Evolutionary conservation across 768 basidiomycete genomes (phyloP).

Genomic region (Boletus reticuloceps): DNA sequence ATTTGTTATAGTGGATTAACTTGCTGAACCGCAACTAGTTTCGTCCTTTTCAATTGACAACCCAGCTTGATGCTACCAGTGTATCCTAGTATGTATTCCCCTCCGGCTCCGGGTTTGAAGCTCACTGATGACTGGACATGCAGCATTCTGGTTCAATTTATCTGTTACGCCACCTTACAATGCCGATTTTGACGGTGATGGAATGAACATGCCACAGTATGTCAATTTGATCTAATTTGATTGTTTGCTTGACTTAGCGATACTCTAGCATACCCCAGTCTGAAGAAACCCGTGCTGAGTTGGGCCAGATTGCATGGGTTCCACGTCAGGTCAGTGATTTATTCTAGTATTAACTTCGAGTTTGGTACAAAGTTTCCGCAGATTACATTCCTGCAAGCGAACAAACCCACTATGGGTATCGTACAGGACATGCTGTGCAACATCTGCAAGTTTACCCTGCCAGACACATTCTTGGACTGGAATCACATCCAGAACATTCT

Average conservation of each 20-base stretch:
- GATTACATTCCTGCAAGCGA: constrained; percentile 99
- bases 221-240: constrained; percentile 32
- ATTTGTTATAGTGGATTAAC: constrained; percentile 22
- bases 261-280: constrained; percentile 84
- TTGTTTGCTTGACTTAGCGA: constrained; percentile 5
- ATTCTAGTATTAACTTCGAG: neutral
- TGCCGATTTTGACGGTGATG: constrained; percentile 99
- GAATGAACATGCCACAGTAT: constrained; percentile 99
- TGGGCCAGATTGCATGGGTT: constrained; percentile 99
- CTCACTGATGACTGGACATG: constrained; percentile 15
- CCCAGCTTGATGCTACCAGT: constrained; percentile 98
- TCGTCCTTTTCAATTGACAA: constrained; percentile 89
- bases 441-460: constrained; percentile 96
- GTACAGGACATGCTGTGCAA: constrained; percentile 99
- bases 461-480: too few species aligned
- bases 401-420: constrained; percentile 99
- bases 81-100: constrained; percentile 76
- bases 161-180: constrained; percentile 99
- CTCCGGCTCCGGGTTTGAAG: neutral
- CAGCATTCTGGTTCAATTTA: constrained; percentile 95
- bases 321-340: constrained; percentile 73
- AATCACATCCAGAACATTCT: too few species aligned
- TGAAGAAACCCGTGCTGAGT: constrained; percentile 95
- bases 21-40: constrained; percentile 5
- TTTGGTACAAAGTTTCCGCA: constrained; percentile 29